These are phyloP conservation scores for Lachancea kluyveri DNA, from an alignment of 805 yeast genomes.

Conservation along the genomic window DNA sequence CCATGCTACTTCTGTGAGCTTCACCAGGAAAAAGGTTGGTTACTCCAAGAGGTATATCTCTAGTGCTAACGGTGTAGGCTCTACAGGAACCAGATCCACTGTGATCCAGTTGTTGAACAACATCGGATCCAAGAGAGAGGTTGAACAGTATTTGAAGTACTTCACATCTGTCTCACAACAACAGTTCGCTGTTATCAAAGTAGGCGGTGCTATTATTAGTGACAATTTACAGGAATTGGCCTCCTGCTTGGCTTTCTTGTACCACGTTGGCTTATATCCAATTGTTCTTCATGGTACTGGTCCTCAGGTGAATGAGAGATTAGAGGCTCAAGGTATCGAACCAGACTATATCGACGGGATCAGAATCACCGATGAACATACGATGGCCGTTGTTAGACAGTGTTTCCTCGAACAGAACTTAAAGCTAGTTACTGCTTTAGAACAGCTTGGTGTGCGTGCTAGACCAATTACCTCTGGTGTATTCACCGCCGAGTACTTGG, in stretches of 20 bases:
- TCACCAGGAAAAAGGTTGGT: conserved; percentile 20
- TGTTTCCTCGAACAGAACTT: conserved; percentile 95
- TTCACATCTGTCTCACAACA: conserved; percentile 95
- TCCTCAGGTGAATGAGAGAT: conserved; percentile 92
- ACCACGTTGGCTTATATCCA: conserved; percentile 96
- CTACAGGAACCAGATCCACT: conserved; percentile 70
- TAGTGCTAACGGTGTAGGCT: conserved; percentile 23
- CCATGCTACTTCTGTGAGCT: conserved; percentile 11
- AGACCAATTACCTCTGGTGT: conserved; percentile 98
- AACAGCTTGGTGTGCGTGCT: conserved; percentile 94
- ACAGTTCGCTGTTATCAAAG: conserved; percentile 97
- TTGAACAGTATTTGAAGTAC: conserved; percentile 93
- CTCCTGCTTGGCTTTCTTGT: conserved; percentile 88
- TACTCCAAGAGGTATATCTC: conserved; percentile 24
- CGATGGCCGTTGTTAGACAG: conserved; percentile 93
- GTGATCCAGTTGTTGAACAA: conserved; percentile 92
- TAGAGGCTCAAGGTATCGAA: conserved; percentile 91
- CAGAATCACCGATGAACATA: conserved; percentile 87
- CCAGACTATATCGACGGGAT: conserved; percentile 96
- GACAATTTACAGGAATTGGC: conserved; percentile 91
- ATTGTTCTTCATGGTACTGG: conserved; percentile 98
- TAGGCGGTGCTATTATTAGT: conserved; percentile 98
- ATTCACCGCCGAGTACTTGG: conserved; percentile 86
- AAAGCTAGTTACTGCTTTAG: conserved; percentile 90
- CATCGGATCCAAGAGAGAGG: conserved; percentile 96